Evolutionary conservation across 164 flowering plant species (phyloP).

Genomic region (Piper betle): DNA sequence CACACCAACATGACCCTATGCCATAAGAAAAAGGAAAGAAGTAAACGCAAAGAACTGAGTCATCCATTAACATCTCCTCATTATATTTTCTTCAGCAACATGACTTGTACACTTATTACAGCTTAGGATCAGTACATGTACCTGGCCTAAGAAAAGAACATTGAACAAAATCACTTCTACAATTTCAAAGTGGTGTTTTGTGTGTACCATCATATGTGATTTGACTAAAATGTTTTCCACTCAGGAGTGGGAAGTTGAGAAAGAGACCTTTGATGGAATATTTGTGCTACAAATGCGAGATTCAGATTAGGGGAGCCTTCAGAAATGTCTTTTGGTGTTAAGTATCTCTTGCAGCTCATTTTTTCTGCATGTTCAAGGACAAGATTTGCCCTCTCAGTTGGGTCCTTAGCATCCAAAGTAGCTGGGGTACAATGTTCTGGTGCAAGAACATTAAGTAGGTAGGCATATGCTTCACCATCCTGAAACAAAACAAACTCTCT

Average conservation of each 20-base stretch:
- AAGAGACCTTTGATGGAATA: slow-evolving; percentile 76
- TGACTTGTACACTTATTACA: too few species aligned
- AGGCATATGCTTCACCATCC: slow-evolving; percentile 93
- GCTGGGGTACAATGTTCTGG: slow-evolving; percentile 66
- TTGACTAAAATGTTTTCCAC: too few species aligned
- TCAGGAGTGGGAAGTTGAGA: background rate
- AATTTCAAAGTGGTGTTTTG: too few species aligned
- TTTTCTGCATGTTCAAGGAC: slow-evolving; percentile 83
- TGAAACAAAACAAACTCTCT: slow-evolving; percentile 14
- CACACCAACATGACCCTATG: too few species aligned
- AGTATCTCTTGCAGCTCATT: slow-evolving; percentile 78
- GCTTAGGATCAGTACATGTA: too few species aligned
- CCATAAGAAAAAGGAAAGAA: too few species aligned
- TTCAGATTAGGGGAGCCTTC: slow-evolving; percentile 86
- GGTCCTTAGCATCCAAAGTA: slow-evolving; percentile 60
- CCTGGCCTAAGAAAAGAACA: too few species aligned
- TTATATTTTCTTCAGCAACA: too few species aligned
- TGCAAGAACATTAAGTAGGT: slow-evolving; percentile 88
- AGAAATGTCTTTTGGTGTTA: slow-evolving; percentile 65
- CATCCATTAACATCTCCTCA: too few species aligned
- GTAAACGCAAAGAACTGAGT: too few species aligned
- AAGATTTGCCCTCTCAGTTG: slow-evolving; percentile 59
- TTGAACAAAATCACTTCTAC: too few species aligned
- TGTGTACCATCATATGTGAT: background rate
- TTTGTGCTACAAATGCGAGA: slow-evolving; percentile 87